Evolutionary conservation across 1,284 basidiomycete genomes (phyloP).

Genomic region (Puccinia coronata): DNA sequence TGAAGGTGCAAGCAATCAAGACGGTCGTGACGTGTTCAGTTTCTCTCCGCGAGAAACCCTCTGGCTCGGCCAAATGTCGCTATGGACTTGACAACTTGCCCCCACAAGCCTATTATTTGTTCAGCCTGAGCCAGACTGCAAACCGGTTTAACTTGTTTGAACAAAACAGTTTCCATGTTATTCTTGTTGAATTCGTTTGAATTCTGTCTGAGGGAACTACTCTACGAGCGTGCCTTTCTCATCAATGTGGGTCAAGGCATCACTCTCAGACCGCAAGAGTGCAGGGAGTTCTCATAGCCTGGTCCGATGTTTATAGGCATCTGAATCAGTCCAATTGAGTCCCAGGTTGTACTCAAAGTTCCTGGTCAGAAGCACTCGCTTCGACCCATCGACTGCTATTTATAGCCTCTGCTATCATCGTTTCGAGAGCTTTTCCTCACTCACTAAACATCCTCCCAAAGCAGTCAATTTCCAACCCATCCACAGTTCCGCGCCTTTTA

Average conservation of each 20-base stretch:
- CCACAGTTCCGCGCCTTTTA: no score
- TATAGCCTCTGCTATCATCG: background rate
- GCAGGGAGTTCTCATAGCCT: background rate
- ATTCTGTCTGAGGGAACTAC: background rate
- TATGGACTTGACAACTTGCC: no score
- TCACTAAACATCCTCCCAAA: no score
- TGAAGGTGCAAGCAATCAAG: no score
- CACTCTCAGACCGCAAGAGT: slow-evolving; percentile 3
- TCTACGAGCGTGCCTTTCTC: background rate
- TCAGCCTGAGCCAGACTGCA: background rate
- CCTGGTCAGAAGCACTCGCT: background rate
- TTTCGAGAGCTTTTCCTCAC: background rate
- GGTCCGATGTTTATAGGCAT: background rate
- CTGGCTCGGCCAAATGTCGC: no score
- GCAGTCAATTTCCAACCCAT: no score
- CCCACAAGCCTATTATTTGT: background rate
- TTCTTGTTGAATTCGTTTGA: background rate
- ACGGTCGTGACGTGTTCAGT: no score
- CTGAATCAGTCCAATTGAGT: background rate
- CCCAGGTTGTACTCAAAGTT: background rate
- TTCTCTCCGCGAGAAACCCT: no score
- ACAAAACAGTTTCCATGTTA: background rate
- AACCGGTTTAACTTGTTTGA: background rate
- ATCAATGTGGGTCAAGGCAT: background rate
- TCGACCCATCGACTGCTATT: background rate